These are phyloP conservation scores for Artomyces pyxidatus DNA, from an alignment of 768 basidiomycete species.

Conservation along the genomic window DNA sequence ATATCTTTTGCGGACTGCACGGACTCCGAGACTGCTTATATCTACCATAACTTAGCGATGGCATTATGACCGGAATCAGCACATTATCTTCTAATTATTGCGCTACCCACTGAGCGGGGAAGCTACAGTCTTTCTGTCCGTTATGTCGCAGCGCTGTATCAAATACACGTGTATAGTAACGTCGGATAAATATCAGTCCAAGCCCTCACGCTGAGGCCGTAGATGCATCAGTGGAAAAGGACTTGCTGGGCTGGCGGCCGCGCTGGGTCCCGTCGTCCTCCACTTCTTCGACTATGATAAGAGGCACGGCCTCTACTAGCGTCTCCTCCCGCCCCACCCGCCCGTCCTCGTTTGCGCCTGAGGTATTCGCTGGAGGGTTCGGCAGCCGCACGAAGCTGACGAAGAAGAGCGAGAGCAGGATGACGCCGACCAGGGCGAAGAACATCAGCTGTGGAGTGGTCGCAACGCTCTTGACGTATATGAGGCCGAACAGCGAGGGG, in stretches of 20 bases:
- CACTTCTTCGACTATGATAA: neutral
- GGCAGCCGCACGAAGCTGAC: conserved; percentile 2
- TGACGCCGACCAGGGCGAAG: neutral
- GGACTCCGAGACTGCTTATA: too few relatives aligned
- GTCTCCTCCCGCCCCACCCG: neutral
- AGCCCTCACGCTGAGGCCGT: too few relatives aligned
- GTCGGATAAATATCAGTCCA: neutral
- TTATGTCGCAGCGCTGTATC: neutral
- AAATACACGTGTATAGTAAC: neutral
- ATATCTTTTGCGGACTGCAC: too few relatives aligned
- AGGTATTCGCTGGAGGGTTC: neutral
- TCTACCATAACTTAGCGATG: too few relatives aligned
- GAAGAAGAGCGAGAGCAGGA: neutral
- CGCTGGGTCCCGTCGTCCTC: neutral
- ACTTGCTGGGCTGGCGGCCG: conserved; percentile 38
- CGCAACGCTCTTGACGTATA: conserved; percentile 1
- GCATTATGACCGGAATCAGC: too few relatives aligned
- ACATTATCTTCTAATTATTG: too few relatives aligned
- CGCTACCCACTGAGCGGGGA: too few relatives aligned
- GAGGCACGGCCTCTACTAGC: neutral
- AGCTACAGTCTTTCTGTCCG: neutral
- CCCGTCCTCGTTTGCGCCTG: neutral
- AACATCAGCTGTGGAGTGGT: neutral
- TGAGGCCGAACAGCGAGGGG: conserved; percentile 1
- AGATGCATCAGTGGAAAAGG: neutral